Evolutionary conservation across 352 stramenopile genomes (phyloP).

Genomic region (Globisporangium alternatum): DNA sequence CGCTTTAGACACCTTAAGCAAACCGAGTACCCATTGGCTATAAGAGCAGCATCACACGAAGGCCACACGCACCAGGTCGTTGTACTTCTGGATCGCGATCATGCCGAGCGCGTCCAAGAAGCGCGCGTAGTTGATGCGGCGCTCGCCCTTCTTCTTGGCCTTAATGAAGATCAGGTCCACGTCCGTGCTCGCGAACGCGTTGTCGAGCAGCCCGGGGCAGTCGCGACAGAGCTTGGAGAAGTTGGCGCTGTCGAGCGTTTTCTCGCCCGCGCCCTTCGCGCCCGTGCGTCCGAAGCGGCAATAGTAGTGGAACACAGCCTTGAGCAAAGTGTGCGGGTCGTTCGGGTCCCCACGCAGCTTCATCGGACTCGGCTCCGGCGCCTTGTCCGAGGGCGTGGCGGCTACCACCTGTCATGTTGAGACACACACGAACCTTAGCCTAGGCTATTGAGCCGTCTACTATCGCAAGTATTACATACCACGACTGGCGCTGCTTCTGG

Average conservation of each 20-base stretch:
- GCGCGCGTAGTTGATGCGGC: slow-evolving; percentile 78
- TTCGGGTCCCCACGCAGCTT: slow-evolving; percentile 62
- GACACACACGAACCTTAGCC: background rate
- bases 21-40: background rate
- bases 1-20: background rate
- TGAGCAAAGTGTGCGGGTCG: slow-evolving; percentile 77
- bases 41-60: background rate
- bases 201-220: slow-evolving; percentile 58
- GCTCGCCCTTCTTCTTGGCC: slow-evolving; percentile 81
- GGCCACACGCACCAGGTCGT: slow-evolving; percentile 42
- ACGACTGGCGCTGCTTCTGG: slow-evolving; percentile 11
- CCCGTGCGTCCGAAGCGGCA: slow-evolving; percentile 79
- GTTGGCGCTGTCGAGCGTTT: slow-evolving; percentile 77
- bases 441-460: background rate
- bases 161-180: slow-evolving; percentile 89
- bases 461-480: slow-evolving; percentile 9
- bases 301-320: slow-evolving; percentile 85
- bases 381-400: slow-evolving; percentile 12
- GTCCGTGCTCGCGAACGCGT: slow-evolving; percentile 63
- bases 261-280: slow-evolving; percentile 56
- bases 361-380: slow-evolving; percentile 25
- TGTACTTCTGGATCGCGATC: slow-evolving; percentile 83
- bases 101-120: slow-evolving; percentile 85
- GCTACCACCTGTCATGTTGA: slow-evolving; percentile 10
- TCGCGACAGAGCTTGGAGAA: slow-evolving; percentile 86